Evolutionary conservation across 2,329 filamentous ascomycete species (phyloP).

Genomic region (Aspergillus alliaceus): DNA sequence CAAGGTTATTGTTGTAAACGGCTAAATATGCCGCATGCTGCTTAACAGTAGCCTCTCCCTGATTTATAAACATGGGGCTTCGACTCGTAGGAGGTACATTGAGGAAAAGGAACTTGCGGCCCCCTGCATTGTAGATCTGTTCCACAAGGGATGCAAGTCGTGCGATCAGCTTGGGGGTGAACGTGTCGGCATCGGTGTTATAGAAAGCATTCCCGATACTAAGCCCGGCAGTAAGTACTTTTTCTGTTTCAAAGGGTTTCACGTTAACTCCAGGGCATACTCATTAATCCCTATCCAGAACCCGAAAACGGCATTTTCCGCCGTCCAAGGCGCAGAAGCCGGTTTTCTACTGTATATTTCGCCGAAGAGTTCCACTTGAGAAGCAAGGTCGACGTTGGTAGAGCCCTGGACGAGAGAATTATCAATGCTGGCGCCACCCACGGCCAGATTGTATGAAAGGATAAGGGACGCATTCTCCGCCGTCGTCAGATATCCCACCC

Average conservation of each 20-base stretch:
- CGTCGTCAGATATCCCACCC: slow-evolving; percentile 52
- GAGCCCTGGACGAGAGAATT: slow-evolving; percentile 54
- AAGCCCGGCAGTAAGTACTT: not conserved
- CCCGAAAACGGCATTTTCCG: slow-evolving; percentile 28
- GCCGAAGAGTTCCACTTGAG: slow-evolving; percentile 46
- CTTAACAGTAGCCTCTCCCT: slow-evolving; percentile 17
- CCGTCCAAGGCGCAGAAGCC: slow-evolving; percentile 25
- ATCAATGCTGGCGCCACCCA: slow-evolving; percentile 56
- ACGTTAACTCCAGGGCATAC: slow-evolving; percentile 12
- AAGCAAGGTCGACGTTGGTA: slow-evolving; percentile 49
- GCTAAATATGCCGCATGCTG: slow-evolving; percentile 23
- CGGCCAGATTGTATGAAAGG: slow-evolving; percentile 56
- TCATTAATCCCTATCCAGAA: slow-evolving; percentile 39
- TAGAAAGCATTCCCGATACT: slow-evolving; percentile 32
- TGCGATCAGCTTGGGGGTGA: slow-evolving; percentile 42
- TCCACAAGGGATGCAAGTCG: slow-evolving; percentile 47
- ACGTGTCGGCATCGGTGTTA: slow-evolving; percentile 24
- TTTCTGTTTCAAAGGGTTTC: too few species aligned
- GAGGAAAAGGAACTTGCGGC: slow-evolving; percentile 60
- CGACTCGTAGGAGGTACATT: slow-evolving; percentile 55
- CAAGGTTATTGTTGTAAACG: slow-evolving; percentile 26
- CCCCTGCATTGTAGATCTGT: slow-evolving; percentile 54
- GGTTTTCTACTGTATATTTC: slow-evolving; percentile 39
- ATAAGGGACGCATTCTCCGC: slow-evolving; percentile 50
- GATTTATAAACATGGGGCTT: slow-evolving; percentile 22